Conservation (phyloP, 176 grass and related monocot genomes). For the Raddia distichophylla region DNA sequence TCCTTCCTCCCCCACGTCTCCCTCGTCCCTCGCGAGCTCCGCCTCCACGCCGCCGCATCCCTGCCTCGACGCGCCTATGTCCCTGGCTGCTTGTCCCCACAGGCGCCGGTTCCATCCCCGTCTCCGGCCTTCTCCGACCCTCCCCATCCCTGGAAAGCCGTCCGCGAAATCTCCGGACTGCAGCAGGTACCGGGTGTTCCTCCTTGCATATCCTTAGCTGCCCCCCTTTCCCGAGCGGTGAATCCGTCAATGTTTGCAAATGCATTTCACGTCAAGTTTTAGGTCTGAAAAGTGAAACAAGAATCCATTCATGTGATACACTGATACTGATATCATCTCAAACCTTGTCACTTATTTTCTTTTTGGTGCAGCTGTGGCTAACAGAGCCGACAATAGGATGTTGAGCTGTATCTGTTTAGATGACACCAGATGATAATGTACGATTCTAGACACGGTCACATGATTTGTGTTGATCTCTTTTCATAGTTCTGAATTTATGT, state of each 20-base stretch:
- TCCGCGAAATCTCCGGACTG: too few relatives aligned
- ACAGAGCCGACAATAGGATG: constrained; percentile 41
- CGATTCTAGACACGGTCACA: neutral
- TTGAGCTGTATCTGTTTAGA: constrained; percentile 50
- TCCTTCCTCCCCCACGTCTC: too few relatives aligned
- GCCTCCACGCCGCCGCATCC: too few relatives aligned
- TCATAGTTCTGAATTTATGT: neutral
- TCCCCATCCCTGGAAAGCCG: too few relatives aligned
- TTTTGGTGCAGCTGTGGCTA: constrained; percentile 30
- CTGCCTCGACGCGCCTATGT: too few relatives aligned
- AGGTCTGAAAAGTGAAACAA: neutral
- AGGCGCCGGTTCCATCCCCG: too few relatives aligned
- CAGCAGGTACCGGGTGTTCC: too few relatives aligned
- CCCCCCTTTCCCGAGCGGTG: too few relatives aligned
- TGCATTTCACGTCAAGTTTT: neutral
- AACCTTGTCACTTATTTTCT: neutral
- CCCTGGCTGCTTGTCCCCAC: too few relatives aligned
- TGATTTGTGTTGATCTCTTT: neutral
- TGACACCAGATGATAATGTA: constrained; percentile 55
- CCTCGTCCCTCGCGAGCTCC: too few relatives aligned
- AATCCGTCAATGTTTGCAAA: neutral
- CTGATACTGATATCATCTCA: constrained; percentile 9
- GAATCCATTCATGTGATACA: neutral
- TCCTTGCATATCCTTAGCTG: too few relatives aligned
- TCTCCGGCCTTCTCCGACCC: too few relatives aligned